Evolutionary conservation across 495 filamentous ascomycete genomes (phyloP), one percentile per base, ranked within the genome.

Genomic region (Coniosporium apollinis): DNA sequence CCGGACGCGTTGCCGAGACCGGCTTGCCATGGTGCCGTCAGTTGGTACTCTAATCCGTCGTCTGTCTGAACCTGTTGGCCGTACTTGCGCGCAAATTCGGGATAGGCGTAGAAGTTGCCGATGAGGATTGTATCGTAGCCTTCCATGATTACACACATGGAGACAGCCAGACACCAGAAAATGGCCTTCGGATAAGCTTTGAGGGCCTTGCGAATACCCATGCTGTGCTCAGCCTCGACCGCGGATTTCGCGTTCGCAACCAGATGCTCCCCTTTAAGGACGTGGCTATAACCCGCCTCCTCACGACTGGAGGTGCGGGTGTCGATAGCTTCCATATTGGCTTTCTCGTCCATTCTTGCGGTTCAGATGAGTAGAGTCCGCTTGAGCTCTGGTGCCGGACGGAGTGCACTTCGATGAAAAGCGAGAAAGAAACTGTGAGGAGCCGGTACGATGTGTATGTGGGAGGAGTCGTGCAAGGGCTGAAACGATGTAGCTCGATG

Each of bases 111-210:
- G 35, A 50, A 50, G 28, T 42, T 45, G 22, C 42, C 42, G 22
- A 45, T 45, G 20, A 50, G 42, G 34, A 50, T 45, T 28, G 45
- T 42, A 41, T 43, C 37, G 36, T 50, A 50, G 17, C 41, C 41
- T 30, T 50, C 47, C 47, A 50, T 50, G 25, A 50, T 40, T 38
- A 50, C 47, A 38, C 45, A 48, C 10, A 33, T 48, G 34, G 47
- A 50, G 17, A 50, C 40, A 36, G 48, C 36, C 21, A 50, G 39
- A 4, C 45, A 40, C 47, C 47, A 50, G 33, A 50, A 48, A 21
- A 42, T 33, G 5, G 47, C 47, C 47, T 42, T 45, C 1, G 47
- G 47, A 38, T 50, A 50, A 6, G 45, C 47, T 28, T 32, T 34
- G 28, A 50, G 38, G 28, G 47, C 47, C 32, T 45, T 7, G 0